Conservation (phyloP, 495 filamentous ascomycete genomes). For the Jackrogersella multiformis region DNA sequence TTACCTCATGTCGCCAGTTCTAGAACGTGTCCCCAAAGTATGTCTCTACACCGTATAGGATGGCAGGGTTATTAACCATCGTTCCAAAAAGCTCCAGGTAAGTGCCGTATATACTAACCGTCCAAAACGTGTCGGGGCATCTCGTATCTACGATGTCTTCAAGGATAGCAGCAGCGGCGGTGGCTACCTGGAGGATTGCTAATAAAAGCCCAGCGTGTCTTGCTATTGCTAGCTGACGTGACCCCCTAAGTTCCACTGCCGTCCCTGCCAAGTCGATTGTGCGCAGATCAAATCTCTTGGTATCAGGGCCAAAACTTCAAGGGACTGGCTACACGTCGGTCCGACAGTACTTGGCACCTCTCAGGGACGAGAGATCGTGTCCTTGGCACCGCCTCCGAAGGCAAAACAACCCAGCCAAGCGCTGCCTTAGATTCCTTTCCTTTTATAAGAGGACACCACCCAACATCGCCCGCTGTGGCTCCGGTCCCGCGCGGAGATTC, state of each 20-base stretch:
- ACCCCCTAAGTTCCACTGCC: slow-evolving; percentile 44
- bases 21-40: slow-evolving; percentile 13
- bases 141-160: slow-evolving; percentile 17
- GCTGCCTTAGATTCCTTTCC: slow-evolving; percentile 10
- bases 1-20: slow-evolving; percentile 32
- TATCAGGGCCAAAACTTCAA: slow-evolving; percentile 26
- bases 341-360: slow-evolving; percentile 44
- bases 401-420: slow-evolving; percentile 32
- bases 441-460: slow-evolving; percentile 18
- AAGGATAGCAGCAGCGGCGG: slow-evolving; percentile 15
- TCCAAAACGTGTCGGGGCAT: slow-evolving; percentile 10
- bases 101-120: slow-evolving; percentile 11
- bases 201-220: slow-evolving; percentile 26
- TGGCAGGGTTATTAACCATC: slow-evolving; percentile 3
- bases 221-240: slow-evolving; percentile 10
- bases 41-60: slow-evolving; percentile 13
- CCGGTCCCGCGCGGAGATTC: slow-evolving; percentile 27
- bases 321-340: slow-evolving; percentile 44
- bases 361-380: slow-evolving; percentile 17
- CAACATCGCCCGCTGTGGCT: slow-evolving; percentile 9
- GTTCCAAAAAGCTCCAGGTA: slow-evolving; percentile 11
- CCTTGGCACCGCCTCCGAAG: slow-evolving; percentile 29
- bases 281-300: slow-evolving; percentile 49
- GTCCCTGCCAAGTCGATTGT: slow-evolving; percentile 52
- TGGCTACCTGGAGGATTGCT: background rate